Evolutionary conservation across 1,284 basidiomycete genomes (phyloP), one percentile per base, ranked within the genome.

Genomic region (Coniferiporia weirii): DNA sequence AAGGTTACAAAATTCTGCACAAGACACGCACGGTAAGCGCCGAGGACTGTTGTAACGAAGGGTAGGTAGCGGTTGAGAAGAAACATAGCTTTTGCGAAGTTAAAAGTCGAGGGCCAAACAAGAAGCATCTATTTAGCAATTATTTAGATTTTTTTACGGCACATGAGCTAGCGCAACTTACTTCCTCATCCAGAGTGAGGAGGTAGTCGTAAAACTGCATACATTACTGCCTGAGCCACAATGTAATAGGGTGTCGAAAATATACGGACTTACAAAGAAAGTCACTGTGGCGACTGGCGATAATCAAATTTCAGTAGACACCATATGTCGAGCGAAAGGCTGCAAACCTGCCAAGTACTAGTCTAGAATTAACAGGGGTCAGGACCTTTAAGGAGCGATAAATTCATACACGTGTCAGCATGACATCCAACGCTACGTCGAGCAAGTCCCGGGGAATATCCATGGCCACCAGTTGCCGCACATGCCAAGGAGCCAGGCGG

Each of bases 11-110:
- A 51, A 35, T n/a, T 36, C 32, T 52, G 15, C 10, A 15, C 2
- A 3, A 12, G 2, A 40, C 38, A 38, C 54, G 27, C 27, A 59
- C 57, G 44, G 19, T 27, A 53, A 17, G 36, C 20, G 15, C 19
- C 38, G 35, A 54, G 20, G 12, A 46, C 27, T 12, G 45, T 35
- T n/a, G 57, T 47, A 10, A 60, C 48, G 27, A 55, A 45, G 17
- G 40, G 36, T 13, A 56, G 27, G 44, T 60, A 60, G 1, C 59
- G 59, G 36, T 60, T 60, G 20, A 60, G 38, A 34, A 56, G 52
- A 27, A 60, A 60, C 13, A 60, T 12, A 12, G 51, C 32, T 47
- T 60, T 60, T 27, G 54, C 32, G 13, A 60, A 35, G 40, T 36
- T 47, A 6, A 50, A 15, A 15, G 32, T 27, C n/a, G 53, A 55